Evolutionary conservation across 2,329 filamentous ascomycete species (phyloP), one percentile per base, ranked within the genome.

Genomic region (Calonectria henricotiae): DNA sequence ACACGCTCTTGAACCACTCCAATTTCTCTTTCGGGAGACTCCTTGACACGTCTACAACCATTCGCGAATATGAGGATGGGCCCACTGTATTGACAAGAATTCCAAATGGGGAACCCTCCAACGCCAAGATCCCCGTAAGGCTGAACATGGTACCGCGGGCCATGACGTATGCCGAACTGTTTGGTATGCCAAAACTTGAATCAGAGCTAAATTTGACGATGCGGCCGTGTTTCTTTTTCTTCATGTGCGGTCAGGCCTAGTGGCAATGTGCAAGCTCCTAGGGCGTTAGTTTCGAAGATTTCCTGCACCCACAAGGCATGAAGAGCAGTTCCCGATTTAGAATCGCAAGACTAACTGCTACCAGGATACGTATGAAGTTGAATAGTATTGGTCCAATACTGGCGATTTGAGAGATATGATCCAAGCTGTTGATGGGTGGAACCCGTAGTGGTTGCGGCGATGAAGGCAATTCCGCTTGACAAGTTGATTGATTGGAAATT

Each of bases 41-140:
- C 15, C 54, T 64, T 43, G 62, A 64, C 23, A 64, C 62, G 8
- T 64, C 46, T 41, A 46, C 30, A 5, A 64, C 62, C 62, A 64
- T 64, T 13, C 62, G 62, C 9, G 62, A 64, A 30, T 64, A 64
- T 4, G 60, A 62, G 4, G 25, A 47, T 23, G 67, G 67, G 5
- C 62, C 62, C 13, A 66, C 51, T 5, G 54, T 60, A 9, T 69
- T 69, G 43, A 69, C 62, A 25, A 69, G n/a, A 11, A 69, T 69
- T 0, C 54, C 54, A n/a, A 51, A 35, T 4, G 54, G 32, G 1
- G 25, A 44, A 7, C 67, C 67, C 9, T 69, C 67, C 11, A 69
- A 32, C 6, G 62, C 67, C 0, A 66, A 27, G 2, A 62, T 44
- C 35, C 63, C 41, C 6, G 67, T 60, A 3, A 66, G n/a, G 0